These are phyloP conservation scores for Medicago arabica DNA, from an alignment of 306 rosid genomes.

Conservation along the genomic window DNA sequence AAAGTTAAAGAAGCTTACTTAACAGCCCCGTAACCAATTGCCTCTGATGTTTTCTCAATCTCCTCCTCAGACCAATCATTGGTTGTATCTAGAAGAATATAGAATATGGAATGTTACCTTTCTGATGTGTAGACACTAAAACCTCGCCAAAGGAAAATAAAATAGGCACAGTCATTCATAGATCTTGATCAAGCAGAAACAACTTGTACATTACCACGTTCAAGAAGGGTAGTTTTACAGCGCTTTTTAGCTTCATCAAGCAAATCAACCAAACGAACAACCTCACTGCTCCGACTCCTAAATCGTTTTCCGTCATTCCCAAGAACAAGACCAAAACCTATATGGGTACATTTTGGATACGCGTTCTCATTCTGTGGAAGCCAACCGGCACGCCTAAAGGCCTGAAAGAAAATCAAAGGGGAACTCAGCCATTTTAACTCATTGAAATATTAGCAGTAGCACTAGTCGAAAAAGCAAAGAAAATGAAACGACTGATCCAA, in stretches of 20 bases:
- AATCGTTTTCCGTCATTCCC: constrained; percentile 97
- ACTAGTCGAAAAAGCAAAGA: constrained; percentile 18
- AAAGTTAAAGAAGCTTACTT: constrained; percentile 69
- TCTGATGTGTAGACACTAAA: constrained; percentile 32
- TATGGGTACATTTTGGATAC: constrained; percentile 80
- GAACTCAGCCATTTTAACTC: constrained; percentile 35
- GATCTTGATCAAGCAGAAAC: constrained; percentile 27
- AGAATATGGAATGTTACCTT: constrained; percentile 35
- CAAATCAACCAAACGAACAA: constrained; percentile 88
- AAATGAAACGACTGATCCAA: constrained; percentile 17
- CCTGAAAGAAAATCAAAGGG: constrained; percentile 58
- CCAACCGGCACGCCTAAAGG: constrained; percentile 92
- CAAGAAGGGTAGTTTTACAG: constrained; percentile 73
- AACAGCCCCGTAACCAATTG: constrained; percentile 93
- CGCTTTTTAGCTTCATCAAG: constrained; percentile 99
- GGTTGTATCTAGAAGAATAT: constrained; percentile 58
- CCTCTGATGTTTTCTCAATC: constrained; percentile 77
- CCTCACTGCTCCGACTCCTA: constrained; percentile 83
- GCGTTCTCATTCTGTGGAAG: constrained; percentile 61
- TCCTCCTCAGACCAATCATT: constrained; percentile 76
- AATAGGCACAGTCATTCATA: constrained; percentile 18
- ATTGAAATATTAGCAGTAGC: constrained; percentile 26
- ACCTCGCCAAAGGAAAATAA: constrained; percentile 20
- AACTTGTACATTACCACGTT: constrained; percentile 71
- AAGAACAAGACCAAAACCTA: constrained; percentile 97